These are phyloP conservation scores for Alternaria sp. DNA, from an alignment of 2,329 filamentous ascomycete genomes.

Conservation along the genomic window DNA sequence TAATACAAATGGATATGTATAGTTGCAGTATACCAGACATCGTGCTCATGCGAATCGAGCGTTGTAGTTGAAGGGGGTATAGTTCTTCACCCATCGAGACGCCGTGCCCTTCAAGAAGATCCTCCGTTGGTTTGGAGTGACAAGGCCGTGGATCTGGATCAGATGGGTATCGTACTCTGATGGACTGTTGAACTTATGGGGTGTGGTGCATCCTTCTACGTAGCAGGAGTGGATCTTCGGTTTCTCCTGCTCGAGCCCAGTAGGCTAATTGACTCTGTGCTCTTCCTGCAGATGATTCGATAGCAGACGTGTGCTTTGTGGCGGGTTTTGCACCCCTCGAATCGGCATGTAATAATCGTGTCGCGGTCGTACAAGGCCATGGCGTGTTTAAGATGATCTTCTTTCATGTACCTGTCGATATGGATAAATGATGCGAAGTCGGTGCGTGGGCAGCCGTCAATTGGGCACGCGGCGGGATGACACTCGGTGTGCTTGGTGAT, in stretches of 20 bases:
- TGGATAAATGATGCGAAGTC: not conserved
- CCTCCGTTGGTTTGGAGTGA: not conserved
- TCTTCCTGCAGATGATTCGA: not conserved
- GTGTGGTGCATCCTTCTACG: not conserved
- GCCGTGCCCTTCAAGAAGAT: not conserved
- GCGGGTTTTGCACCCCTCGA: not conserved
- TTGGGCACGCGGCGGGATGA: not conserved
- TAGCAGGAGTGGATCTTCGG: not conserved
- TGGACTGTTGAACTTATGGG: not conserved
- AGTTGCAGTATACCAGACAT: not conserved
- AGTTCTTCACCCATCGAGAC: not conserved
- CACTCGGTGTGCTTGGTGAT: not conserved
- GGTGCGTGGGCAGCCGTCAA: not conserved
- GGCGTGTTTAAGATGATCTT: not conserved
- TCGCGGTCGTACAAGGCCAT: not conserved
- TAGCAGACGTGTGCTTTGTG: not conserved
- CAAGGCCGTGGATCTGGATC: not conserved
- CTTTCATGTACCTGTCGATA: not conserved
- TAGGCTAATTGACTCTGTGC: not conserved
- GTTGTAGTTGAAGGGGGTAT: not conserved
- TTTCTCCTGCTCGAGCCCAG: not conserved
- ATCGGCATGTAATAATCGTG: not conserved
- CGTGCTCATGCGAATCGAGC: rapidly evolving
- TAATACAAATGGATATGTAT: not conserved
- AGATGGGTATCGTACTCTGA: not conserved